Conservation (phyloP, 2,329 filamentous ascomycete species). For the Fusarium marasasianum region DNA sequence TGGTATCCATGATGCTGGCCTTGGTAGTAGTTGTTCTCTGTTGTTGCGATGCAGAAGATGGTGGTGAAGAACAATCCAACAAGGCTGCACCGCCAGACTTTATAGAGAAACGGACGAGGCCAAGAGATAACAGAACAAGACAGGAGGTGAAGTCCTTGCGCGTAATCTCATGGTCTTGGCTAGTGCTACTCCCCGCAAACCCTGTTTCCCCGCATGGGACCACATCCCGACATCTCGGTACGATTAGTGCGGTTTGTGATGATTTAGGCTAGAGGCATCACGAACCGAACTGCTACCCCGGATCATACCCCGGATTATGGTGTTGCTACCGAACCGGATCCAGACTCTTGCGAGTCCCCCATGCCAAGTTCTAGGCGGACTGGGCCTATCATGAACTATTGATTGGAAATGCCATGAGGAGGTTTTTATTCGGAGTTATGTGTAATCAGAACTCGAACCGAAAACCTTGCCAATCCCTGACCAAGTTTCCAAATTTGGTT, state of each 20-base stretch:
- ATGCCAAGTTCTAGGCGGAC: slow-evolving; percentile 1
- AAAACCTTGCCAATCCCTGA: neutral
- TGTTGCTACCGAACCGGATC: slow-evolving; percentile 30
- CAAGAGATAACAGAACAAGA: slow-evolving; percentile 5
- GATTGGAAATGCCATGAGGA: neutral
- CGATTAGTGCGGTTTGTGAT: neutral
- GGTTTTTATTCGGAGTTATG: neutral
- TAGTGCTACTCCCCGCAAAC: slow-evolving; percentile 18
- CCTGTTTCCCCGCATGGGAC: slow-evolving; percentile 26
- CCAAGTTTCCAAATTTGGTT: neutral
- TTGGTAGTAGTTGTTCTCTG: neutral
- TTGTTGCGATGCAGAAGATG: slow-evolving; percentile 6
- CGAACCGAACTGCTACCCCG: slow-evolving; percentile 25
- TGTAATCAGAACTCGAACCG: neutral
- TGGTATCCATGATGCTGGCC: slow-evolving; percentile 27
- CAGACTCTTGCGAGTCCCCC: neutral
- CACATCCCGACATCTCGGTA: slow-evolving; percentile 32
- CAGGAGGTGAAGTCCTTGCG: neutral
- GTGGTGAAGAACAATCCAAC: neutral
- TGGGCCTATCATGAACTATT: neutral
- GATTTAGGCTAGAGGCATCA: slow-evolving; percentile 17
- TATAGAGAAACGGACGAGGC: slow-evolving; percentile 12
- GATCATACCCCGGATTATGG: slow-evolving; percentile 15
- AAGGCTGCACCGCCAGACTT: neutral
- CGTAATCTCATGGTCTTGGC: slow-evolving; percentile 9